A percentile compares a stretch with the other conserved stretches of the same genome.
These are phyloP conservation scores for Candolleomyces efflorescens DNA, from an alignment of 768 basidiomycete species.

Conservation along the genomic window DNA sequence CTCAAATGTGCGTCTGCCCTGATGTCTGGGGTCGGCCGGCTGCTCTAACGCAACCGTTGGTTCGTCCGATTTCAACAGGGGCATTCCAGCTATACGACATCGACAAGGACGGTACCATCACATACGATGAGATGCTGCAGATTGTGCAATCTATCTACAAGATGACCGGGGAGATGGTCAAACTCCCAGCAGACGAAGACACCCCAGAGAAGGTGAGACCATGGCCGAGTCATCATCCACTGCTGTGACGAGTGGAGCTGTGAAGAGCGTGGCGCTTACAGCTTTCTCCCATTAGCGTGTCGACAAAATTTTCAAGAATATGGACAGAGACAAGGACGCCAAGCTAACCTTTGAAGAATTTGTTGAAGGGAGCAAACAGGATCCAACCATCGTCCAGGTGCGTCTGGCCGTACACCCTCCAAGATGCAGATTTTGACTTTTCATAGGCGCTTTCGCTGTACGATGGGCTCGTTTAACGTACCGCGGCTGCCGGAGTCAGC, in stretches of 20 bases:
- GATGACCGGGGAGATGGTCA: conserved; percentile 99
- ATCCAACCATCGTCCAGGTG: conserved; percentile 98
- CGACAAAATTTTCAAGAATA: conserved; percentile 96
- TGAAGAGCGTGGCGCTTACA: conserved; percentile 13
- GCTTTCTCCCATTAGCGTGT: conserved; percentile 64
- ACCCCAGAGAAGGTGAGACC: conserved; percentile 92
- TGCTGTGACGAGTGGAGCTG: conserved; percentile 1
- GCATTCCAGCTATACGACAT: conserved; percentile 99
- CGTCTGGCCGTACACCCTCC: conserved; percentile 9
- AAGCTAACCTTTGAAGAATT: conserved; percentile 95
- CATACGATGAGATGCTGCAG: conserved; percentile 98
- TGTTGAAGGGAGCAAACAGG: conserved; percentile 97
- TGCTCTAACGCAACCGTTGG: background rate
- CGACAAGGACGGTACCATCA: conserved; percentile 96
- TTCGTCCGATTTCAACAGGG: conserved; percentile 54
- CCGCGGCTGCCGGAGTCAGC: background rate
- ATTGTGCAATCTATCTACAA: conserved; percentile 99
- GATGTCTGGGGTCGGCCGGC: conserved; percentile 4
- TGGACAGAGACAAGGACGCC: conserved; percentile 95
- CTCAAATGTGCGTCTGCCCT: conserved; percentile 74
- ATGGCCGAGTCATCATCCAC: background rate
- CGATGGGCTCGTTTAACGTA: conserved; percentile 79
- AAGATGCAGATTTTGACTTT: conserved; percentile 8
- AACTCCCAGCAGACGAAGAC: conserved; percentile 96
- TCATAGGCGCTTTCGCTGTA: conserved; percentile 87